phyloP scores from a whole-genome alignment of 2,329 filamentous ascomycete species.

The Penicillium sp. region DNA sequence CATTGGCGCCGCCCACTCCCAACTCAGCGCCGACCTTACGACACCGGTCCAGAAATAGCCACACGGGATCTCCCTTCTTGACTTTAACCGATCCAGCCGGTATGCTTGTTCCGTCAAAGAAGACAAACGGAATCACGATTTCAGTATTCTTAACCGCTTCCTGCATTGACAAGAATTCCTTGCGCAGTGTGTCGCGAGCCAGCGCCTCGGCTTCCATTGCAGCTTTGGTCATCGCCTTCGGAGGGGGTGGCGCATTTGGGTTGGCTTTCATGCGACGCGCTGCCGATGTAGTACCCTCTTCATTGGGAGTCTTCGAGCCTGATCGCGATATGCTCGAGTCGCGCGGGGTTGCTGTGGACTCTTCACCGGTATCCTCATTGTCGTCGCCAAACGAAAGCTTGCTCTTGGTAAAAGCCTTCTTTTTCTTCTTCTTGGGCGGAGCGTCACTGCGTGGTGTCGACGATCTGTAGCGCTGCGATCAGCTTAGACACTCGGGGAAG shows the following conservation, averaged over 20 bases:
- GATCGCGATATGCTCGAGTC: slow-evolving; percentile 41
- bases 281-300: slow-evolving; percentile 27
- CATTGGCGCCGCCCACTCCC: slow-evolving; percentile 64
- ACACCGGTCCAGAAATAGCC: slow-evolving; percentile 89
- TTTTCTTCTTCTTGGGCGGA: slow-evolving; percentile 56
- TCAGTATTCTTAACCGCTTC: slow-evolving; percentile 86
- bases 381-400: slow-evolving; percentile 65
- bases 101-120: slow-evolving; percentile 91
- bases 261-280: slow-evolving; percentile 43
- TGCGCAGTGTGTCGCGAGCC: slow-evolving; percentile 69
- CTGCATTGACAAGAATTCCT: slow-evolving; percentile 79
- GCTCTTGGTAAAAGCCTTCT: slow-evolving; percentile 58
- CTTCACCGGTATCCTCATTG: slow-evolving; percentile 54
- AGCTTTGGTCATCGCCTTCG: slow-evolving; percentile 73
- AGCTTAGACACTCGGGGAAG: slow-evolving; percentile 36
- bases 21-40: slow-evolving; percentile 84
- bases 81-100: slow-evolving; percentile 80
- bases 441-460: slow-evolving; percentile 48
- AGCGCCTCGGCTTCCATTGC: slow-evolving; percentile 76
- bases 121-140: slow-evolving; percentile 89
- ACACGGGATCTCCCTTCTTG: slow-evolving; percentile 89
- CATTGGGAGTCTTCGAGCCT: slow-evolving; percentile 37
- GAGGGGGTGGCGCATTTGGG: slow-evolving; percentile 52
- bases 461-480: slow-evolving; percentile 58
- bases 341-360: slow-evolving; percentile 36